These are phyloP conservation scores for Yamadazyma jaroonii DNA, from an alignment of 1,139 yeast species.

Conservation along the genomic window DNA sequence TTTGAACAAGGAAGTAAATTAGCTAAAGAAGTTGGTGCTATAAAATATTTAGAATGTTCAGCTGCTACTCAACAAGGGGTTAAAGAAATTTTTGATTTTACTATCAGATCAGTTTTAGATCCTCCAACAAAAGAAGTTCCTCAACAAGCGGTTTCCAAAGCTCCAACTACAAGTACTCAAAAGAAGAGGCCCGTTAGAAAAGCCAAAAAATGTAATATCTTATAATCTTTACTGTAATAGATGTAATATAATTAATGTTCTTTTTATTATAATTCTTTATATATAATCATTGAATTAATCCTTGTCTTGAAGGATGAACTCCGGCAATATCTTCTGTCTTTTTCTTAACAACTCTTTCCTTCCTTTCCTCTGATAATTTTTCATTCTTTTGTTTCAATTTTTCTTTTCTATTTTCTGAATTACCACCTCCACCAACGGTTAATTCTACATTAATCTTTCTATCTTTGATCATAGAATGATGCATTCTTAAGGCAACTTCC, in stretches of 20 bases:
- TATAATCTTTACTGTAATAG: conserved; percentile 23
- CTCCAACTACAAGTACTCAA: conserved; percentile 5
- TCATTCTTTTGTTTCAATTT: conserved; percentile 81
- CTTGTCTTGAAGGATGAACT: conserved; percentile 58
- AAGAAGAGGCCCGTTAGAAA: conserved; percentile 37
- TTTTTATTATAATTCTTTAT: background rate
- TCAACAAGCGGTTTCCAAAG: conserved; percentile 2
- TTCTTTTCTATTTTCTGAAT: conserved; percentile 62
- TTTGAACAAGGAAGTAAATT: conserved; percentile 61
- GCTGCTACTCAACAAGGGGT: conserved; percentile 92
- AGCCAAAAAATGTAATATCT: conserved; percentile 49
- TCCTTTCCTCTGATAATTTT: conserved; percentile 64
- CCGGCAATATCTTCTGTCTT: conserved; percentile 26
- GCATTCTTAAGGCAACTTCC: conserved; percentile 80
- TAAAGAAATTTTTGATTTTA: conserved; percentile 77
- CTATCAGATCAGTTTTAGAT: conserved; percentile 67
- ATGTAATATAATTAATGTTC: background rate
- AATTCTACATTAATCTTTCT: conserved; percentile 90
- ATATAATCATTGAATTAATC: conserved; percentile 6
- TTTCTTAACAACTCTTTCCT: conserved; percentile 39
- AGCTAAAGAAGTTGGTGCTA: conserved; percentile 72
- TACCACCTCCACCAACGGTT: conserved; percentile 98
- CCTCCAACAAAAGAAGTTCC: conserved; percentile 38
- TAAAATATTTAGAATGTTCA: conserved; percentile 81
- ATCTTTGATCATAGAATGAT: conserved; percentile 64